Conservation (phyloP, 148 eudicot genomes). For the Camellia sinensis region DNA sequence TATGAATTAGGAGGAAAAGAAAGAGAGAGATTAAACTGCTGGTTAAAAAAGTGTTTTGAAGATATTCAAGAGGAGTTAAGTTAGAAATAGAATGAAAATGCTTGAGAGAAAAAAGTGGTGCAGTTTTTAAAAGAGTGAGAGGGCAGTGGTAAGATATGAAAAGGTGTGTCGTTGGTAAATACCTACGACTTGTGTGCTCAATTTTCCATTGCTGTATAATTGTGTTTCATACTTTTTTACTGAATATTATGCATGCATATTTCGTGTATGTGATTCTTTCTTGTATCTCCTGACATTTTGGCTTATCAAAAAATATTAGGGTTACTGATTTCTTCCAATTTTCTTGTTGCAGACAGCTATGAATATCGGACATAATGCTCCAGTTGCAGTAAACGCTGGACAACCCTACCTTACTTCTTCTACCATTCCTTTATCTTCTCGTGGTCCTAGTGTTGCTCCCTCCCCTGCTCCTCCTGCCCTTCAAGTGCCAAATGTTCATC, state of each 20-base stretch:
- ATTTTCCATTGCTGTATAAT: not conserved
- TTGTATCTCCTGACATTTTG: not conserved
- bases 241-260: not conserved
- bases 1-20: too few species aligned
- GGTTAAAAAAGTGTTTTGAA: too few species aligned
- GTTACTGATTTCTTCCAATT: constrained; percentile 5
- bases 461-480: constrained; percentile 37
- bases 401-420: constrained; percentile 38
- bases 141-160: not conserved
- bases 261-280: not conserved
- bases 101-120: not conserved
- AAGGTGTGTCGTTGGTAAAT: not conserved
- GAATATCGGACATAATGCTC: constrained; percentile 43
- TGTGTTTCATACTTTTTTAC: not conserved
- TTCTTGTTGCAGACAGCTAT: constrained; percentile 49
- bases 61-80: not conserved
- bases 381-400: constrained; percentile 33
- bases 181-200: not conserved
- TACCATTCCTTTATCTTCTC: constrained; percentile 31
- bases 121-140: not conserved
- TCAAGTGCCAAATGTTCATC: constrained; percentile 39
- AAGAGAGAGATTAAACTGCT: too few species aligned
- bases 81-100: not conserved
- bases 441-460: constrained; percentile 34
- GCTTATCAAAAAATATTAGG: not conserved